Evolutionary conservation across 305 asterid genomes (phyloP).

Genomic region (Andrographis paniculata): DNA sequence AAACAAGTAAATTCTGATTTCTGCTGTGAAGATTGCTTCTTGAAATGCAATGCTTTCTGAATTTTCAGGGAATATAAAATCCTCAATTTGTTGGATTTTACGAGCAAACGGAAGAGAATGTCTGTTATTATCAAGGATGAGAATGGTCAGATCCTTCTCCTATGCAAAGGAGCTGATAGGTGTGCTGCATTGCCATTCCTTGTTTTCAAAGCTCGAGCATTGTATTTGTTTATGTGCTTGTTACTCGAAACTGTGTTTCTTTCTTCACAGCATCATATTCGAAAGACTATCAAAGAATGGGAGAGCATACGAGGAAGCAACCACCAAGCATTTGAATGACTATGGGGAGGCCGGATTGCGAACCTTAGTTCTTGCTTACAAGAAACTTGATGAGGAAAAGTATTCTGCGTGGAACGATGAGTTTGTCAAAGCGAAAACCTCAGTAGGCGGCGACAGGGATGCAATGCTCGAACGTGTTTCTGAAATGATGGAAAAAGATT

Average conservation of each 20-base stretch:
- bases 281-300: constrained; percentile 76
- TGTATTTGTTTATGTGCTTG: constrained; percentile 1
- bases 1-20: constrained; percentile 5
- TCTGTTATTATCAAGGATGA: constrained; percentile 68
- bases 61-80: constrained; percentile 67
- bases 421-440: constrained; percentile 63
- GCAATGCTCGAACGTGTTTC: constrained; percentile 66
- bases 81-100: constrained; percentile 78
- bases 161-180: constrained; percentile 98
- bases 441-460: constrained; percentile 70
- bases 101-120: constrained; percentile 92
- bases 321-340: constrained; percentile 66
- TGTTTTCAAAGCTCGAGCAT: not conserved
- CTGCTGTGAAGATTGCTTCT: constrained; percentile 10
- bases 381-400: constrained; percentile 59
- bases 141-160: constrained; percentile 53
- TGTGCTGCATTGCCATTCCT: constrained; percentile 6
- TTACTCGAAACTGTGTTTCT: constrained; percentile 2
- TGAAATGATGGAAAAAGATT: constrained; percentile 79
- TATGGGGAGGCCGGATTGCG: constrained; percentile 94
- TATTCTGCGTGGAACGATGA: constrained; percentile 69
- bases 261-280: constrained; percentile 61
- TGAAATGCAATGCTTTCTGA: constrained; percentile 16
- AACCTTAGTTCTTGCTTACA: constrained; percentile 82
- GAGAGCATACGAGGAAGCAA: constrained; percentile 54